phyloP scores from a whole-genome alignment of 2,329 filamentous ascomycete genomes.

The Raffaelea ambrosiae region DNA sequence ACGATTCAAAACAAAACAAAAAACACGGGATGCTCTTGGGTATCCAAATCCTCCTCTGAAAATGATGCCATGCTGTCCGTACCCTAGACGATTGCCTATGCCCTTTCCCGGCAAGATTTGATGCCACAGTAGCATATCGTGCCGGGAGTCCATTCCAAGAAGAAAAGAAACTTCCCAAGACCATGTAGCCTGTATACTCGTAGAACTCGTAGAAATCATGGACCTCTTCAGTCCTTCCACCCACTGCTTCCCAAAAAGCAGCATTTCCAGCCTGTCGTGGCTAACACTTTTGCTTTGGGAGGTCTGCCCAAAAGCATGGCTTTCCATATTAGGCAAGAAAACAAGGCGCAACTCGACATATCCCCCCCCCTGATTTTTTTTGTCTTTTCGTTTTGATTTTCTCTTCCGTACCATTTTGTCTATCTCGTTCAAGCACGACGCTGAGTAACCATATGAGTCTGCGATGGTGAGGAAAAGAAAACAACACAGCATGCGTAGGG shows the following conservation, averaged over 20 bases:
- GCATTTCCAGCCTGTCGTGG: too few relatives aligned
- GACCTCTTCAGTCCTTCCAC: background rate
- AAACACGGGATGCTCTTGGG: background rate
- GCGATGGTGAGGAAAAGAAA: too few relatives aligned
- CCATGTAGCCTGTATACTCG: conserved; percentile 5
- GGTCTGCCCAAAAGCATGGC: too few relatives aligned
- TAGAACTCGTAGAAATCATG: conserved; percentile 1
- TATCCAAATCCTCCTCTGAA: conserved; percentile 5
- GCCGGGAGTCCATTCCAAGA: background rate
- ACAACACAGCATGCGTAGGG: too few relatives aligned
- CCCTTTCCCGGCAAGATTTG: background rate
- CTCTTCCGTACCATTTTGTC: background rate
- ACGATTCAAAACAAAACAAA: background rate
- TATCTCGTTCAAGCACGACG: background rate
- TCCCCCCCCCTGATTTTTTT: too few relatives aligned
- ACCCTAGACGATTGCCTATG: conserved; percentile 1
- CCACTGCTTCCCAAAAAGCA: background rate
- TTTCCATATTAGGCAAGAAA: too few relatives aligned
- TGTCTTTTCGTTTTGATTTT: background rate
- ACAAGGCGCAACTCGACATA: too few relatives aligned
- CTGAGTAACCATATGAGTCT: too few relatives aligned
- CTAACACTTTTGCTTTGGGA: too few relatives aligned
- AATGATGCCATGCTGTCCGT: conserved; percentile 2
- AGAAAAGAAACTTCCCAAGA: background rate
- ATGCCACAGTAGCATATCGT: background rate